Conservation (phyloP, 179 eudicot species). For the Nepenthes alata region DNA sequence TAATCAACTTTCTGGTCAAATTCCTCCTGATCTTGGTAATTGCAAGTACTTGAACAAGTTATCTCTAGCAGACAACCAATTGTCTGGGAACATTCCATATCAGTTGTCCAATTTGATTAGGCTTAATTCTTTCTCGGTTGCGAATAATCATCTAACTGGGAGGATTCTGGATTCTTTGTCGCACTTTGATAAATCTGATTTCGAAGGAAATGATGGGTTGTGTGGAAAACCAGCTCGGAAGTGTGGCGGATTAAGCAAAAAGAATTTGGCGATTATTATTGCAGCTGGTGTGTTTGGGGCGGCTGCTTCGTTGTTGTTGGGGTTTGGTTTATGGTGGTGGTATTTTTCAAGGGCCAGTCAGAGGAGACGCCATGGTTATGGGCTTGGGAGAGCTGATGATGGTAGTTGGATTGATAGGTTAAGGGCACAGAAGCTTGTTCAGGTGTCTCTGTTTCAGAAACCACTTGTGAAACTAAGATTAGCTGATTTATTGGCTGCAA, state of each 20-base stretch:
- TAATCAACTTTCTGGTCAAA: slow-evolving; percentile 44
- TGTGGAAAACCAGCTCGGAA: slow-evolving; percentile 53
- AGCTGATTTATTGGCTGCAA: slow-evolving; percentile 55
- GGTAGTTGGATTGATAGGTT: slow-evolving; percentile 60
- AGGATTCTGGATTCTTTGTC: slow-evolving; percentile 31
- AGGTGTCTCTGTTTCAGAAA: slow-evolving; percentile 76
- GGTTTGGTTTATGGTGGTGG: slow-evolving; percentile 83
- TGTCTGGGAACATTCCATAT: slow-evolving; percentile 53
- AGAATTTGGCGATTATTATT: slow-evolving; percentile 63
- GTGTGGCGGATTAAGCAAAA: slow-evolving; percentile 61
- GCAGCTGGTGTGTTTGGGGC: slow-evolving; percentile 91
- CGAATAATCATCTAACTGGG: slow-evolving; percentile 46
- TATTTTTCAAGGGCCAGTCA: slow-evolving; percentile 36
- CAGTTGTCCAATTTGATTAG: slow-evolving; percentile 50
- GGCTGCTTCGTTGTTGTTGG: slow-evolving; percentile 52
- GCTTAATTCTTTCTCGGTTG: slow-evolving; percentile 42
- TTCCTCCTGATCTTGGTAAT: slow-evolving; percentile 50
- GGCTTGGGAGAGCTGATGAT: slow-evolving; percentile 47
- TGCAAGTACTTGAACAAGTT: slow-evolving; percentile 60
- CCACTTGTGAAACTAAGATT: slow-evolving; percentile 77
- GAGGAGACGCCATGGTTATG: slow-evolving; percentile 49
- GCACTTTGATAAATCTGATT: slow-evolving; percentile 15
- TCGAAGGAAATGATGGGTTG: slow-evolving; percentile 49
- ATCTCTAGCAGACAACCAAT: slow-evolving; percentile 30
- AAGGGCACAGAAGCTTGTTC: slow-evolving; percentile 65